These are phyloP conservation scores for Fusarium ramigenum DNA, from an alignment of 2,329 filamentous ascomycete genomes.

Conservation along the genomic window DNA sequence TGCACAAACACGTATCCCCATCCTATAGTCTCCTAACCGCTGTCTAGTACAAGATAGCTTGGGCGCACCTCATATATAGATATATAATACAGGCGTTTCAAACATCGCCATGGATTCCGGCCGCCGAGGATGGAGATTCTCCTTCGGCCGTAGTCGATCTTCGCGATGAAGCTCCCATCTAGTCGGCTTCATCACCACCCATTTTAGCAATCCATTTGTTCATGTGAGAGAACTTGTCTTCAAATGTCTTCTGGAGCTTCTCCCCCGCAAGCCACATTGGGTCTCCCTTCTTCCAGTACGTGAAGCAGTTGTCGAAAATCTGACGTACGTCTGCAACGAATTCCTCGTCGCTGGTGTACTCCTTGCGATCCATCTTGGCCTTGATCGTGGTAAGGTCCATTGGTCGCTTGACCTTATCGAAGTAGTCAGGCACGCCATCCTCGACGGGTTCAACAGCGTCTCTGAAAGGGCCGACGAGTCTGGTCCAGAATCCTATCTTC, in stretches of 20 bases:
- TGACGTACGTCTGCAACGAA: constrained; percentile 67
- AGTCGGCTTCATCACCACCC: constrained; percentile 51
- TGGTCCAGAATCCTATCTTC: constrained; percentile 69
- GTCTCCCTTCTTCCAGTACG: constrained; percentile 67
- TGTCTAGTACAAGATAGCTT: background rate
- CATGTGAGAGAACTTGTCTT: constrained; percentile 68
- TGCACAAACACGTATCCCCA: background rate
- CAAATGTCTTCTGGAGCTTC: constrained; percentile 66
- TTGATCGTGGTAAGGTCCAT: constrained; percentile 72
- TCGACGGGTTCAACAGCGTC: constrained; percentile 66
- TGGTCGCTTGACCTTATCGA: constrained; percentile 67
- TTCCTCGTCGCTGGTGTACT: constrained; percentile 62
- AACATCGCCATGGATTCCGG: background rate
- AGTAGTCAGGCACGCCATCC: constrained; percentile 69
- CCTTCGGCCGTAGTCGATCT: background rate
- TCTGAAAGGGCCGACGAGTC: constrained; percentile 70
- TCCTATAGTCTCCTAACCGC: background rate
- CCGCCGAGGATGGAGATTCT: background rate
- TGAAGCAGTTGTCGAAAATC: constrained; percentile 71
- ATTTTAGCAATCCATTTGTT: constrained; percentile 68
- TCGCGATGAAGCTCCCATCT: background rate
- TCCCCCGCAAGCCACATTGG: constrained; percentile 65
- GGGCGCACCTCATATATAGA: background rate
- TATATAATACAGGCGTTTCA: constrained; percentile 1
- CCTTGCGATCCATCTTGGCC: constrained; percentile 63